These are phyloP conservation scores for Rhizopogon roseolus DNA, from an alignment of 768 basidiomycete species.

Conservation along the genomic window DNA sequence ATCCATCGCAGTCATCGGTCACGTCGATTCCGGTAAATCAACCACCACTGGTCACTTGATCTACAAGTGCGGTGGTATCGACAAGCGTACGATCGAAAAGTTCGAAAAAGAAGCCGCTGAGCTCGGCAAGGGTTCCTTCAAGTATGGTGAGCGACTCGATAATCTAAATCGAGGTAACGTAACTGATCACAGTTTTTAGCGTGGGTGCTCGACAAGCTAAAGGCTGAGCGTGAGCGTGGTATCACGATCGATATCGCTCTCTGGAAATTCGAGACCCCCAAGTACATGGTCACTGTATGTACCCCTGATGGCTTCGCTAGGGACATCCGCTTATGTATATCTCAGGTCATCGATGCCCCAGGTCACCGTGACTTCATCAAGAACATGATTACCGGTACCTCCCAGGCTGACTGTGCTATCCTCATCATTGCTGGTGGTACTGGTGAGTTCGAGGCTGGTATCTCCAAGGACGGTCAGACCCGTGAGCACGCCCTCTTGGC, in stretches of 20 bases:
- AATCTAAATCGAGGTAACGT: conserved; percentile 10
- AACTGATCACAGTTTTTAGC: conserved; percentile 47
- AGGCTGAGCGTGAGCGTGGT: conserved; percentile 99
- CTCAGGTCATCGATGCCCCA: conserved; percentile 96
- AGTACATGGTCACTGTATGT: conserved; percentile 87
- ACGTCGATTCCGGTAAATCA: conserved; percentile 99
- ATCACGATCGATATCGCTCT: conserved; percentile 99
- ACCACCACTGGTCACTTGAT: conserved; percentile 99
- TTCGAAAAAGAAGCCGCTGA: conserved; percentile 99
- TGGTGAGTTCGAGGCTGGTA: conserved; percentile 99
- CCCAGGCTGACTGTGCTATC: conserved; percentile 99
- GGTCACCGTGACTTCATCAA: conserved; percentile 99
- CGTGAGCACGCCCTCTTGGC: conserved; percentile 99
- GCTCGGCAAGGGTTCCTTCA: conserved; percentile 98
- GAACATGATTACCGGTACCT: conserved; percentile 99
- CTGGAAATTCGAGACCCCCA: conserved; percentile 99
- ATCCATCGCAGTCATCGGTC: conserved; percentile 78
- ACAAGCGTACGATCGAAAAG: conserved; percentile 99
- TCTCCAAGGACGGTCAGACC: conserved; percentile 99
- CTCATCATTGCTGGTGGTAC: conserved; percentile 99
- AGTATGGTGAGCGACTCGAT: conserved; percentile 67
- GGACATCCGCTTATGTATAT: conserved; percentile 5
- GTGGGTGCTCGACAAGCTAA: conserved; percentile 99
- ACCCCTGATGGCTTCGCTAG: not conserved
- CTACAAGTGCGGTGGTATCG: conserved; percentile 99